phyloP scores from a whole-genome alignment of 495 filamentous ascomycete genomes.

The Parathielavia appendiculata region DNA sequence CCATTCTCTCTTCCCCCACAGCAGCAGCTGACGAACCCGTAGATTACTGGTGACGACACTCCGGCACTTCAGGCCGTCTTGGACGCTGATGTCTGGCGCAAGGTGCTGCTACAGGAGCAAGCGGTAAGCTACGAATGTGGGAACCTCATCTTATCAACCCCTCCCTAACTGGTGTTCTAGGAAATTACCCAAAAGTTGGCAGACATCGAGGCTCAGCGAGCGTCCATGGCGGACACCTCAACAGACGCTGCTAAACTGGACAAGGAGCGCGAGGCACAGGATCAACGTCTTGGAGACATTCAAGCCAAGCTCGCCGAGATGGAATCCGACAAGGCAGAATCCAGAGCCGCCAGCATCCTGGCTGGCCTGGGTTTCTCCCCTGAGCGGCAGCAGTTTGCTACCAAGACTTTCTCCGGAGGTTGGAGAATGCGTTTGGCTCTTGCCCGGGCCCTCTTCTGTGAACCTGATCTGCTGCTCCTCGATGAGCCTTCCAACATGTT shows the following conservation, averaged over 20 bases:
- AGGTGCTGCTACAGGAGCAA: conserved; percentile 88
- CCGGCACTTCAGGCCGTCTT: conserved; percentile 91
- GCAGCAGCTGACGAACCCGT: conserved; percentile 20
- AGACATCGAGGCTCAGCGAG: conserved; percentile 72
- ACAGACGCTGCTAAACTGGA: conserved; percentile 79
- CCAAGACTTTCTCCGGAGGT: conserved; percentile 98
- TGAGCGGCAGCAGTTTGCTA: conserved; percentile 87
- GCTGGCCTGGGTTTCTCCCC: conserved; percentile 95
- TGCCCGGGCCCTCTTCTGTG: conserved; percentile 94
- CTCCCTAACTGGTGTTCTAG: conserved; percentile 38
- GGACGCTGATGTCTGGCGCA: conserved; percentile 98
- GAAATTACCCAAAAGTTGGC: conserved; percentile 78
- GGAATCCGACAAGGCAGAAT: conserved; percentile 98
- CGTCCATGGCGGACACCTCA: conserved; percentile 78
- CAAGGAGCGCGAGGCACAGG: conserved; percentile 80
- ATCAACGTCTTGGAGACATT: conserved; percentile 83
- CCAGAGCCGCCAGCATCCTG: conserved; percentile 89
- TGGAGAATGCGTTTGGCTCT: conserved; percentile 98
- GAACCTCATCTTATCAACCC: neutral
- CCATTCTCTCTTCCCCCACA: neutral
- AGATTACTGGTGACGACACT: conserved; percentile 96
- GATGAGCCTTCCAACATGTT: conserved; percentile 99
- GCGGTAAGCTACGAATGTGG: conserved; percentile 48
- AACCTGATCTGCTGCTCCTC: conserved; percentile 91
- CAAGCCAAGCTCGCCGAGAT: conserved; percentile 92